Conservation (phyloP, 805 yeast species). For the Kluyveromyces wickerhamii region DNA sequence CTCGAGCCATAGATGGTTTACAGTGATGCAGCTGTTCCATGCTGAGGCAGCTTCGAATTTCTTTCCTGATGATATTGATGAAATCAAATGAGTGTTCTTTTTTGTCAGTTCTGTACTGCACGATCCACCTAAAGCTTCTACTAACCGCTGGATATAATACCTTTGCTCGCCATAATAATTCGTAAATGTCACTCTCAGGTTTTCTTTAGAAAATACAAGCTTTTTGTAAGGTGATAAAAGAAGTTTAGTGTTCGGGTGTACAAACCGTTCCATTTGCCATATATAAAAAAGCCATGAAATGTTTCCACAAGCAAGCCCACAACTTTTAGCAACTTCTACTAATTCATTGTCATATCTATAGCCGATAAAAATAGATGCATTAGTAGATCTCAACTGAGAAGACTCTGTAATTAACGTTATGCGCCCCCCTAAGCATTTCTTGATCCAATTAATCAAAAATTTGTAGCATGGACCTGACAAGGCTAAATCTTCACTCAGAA, state of each 20-base stretch:
- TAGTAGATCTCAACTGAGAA: constrained; percentile 11
- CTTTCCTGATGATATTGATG: constrained; percentile 59
- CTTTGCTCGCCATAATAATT: constrained; percentile 85
- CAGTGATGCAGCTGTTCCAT: constrained; percentile 47
- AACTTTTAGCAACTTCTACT: constrained; percentile 32
- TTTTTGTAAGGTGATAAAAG: constrained; percentile 60
- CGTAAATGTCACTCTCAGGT: constrained; percentile 57
- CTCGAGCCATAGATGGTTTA: constrained; percentile 86
- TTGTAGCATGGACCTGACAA: constrained; percentile 5
- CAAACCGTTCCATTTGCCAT: constrained; percentile 47
- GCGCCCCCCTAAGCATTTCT: constrained; percentile 8
- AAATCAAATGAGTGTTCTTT: constrained; percentile 63
- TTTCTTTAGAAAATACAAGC: constrained; percentile 43
- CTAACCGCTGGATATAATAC: constrained; percentile 54
- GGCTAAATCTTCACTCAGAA: constrained; percentile 3
- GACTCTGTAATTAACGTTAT: constrained; percentile 6
- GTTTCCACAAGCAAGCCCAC: constrained; percentile 48
- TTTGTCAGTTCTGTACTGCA: constrained; percentile 60
- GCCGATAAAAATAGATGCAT: constrained; percentile 51
- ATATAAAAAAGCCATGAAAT: constrained; percentile 70
- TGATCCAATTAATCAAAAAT: constrained; percentile 10
- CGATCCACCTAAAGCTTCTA: constrained; percentile 63
- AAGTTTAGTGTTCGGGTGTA: constrained; percentile 45
- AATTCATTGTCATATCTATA: constrained; percentile 46
- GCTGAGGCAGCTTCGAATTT: constrained; percentile 66